Evolutionary conservation across 768 basidiomycete species (phyloP).

Genomic region (Crassisporium funariophilum): DNA sequence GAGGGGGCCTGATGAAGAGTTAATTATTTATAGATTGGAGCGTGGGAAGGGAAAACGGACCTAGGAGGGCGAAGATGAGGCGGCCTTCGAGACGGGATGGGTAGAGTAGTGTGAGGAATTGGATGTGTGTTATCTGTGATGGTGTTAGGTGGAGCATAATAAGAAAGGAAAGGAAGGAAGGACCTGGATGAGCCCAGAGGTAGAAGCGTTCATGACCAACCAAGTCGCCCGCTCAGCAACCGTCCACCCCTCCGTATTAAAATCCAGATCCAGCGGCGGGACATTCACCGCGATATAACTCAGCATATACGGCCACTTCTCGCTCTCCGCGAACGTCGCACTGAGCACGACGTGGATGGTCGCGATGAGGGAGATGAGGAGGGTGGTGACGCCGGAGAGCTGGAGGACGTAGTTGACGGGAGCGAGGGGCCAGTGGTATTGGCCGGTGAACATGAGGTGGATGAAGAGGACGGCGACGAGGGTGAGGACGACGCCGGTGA

Average conservation of each 20-base stretch:
- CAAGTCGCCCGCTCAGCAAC: constrained; percentile 69
- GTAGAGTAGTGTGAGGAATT: constrained; percentile 93
- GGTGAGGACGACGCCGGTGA: constrained; percentile 84
- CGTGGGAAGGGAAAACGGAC: constrained; percentile 39
- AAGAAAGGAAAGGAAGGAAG: constrained; percentile 22
- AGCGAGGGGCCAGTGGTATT: constrained; percentile 95
- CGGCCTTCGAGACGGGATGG: constrained; percentile 87
- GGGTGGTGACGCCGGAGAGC: constrained; percentile 76
- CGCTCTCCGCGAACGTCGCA: constrained; percentile 59
- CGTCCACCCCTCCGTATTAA: constrained; percentile 53
- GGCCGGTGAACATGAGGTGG: constrained; percentile 92
- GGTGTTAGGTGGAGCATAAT: background rate
- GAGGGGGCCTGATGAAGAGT: constrained; percentile 63
- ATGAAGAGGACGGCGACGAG: constrained; percentile 84
- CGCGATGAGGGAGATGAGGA: constrained; percentile 76
- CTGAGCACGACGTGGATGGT: constrained; percentile 77
- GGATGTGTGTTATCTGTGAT: constrained; percentile 90
- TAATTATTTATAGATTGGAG: background rate
- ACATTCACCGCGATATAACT: constrained; percentile 86
- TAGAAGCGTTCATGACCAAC: constrained; percentile 86
- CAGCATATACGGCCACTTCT: constrained; percentile 93
- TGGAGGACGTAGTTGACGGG: constrained; percentile 92
- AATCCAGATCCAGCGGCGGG: constrained; percentile 50
- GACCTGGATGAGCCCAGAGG: constrained; percentile 85
- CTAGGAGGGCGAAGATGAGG: constrained; percentile 84